These are phyloP conservation scores for Kazachstania bromeliacearum DNA, from an alignment of 805 yeast species.

Conservation along the genomic window DNA sequence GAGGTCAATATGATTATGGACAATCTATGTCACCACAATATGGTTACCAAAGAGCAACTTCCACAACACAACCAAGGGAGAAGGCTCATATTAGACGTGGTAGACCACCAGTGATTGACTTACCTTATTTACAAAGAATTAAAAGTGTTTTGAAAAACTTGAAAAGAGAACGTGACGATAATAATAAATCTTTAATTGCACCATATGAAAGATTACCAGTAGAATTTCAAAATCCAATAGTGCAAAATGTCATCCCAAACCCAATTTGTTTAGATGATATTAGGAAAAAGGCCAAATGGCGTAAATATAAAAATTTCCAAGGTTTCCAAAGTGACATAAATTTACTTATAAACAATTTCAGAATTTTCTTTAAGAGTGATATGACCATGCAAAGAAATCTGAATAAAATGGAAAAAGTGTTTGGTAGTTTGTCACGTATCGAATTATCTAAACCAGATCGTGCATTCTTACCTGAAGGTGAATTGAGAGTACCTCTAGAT, in stretches of 20 bases:
- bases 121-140: slow-evolving; percentile 73
- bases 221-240: slow-evolving; percentile 32
- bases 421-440: slow-evolving; percentile 47
- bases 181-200: slow-evolving; percentile 43
- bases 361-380: slow-evolving; percentile 49
- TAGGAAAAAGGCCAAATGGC: slow-evolving; percentile 71
- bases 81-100: slow-evolving; percentile 29
- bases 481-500: slow-evolving; percentile 68
- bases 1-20: background rate
- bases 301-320: slow-evolving; percentile 71
- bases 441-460: slow-evolving; percentile 78
- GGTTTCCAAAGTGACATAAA: slow-evolving; percentile 69
- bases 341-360: slow-evolving; percentile 65
- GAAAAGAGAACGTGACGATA: slow-evolving; percentile 57
- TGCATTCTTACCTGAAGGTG: slow-evolving; percentile 51
- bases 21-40: slow-evolving; percentile 4
- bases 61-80: slow-evolving; percentile 15
- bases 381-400: slow-evolving; percentile 54
- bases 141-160: slow-evolving; percentile 75
- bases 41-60: background rate
- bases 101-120: slow-evolving; percentile 30
- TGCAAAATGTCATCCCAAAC: slow-evolving; percentile 41
- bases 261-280: slow-evolving; percentile 67
- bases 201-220: slow-evolving; percentile 80
- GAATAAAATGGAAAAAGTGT: slow-evolving; percentile 48